Evolutionary conservation across 805 yeast species (phyloP), one percentile per base, ranked within the genome.

Genomic region (Wickerhamomyces bovis): DNA sequence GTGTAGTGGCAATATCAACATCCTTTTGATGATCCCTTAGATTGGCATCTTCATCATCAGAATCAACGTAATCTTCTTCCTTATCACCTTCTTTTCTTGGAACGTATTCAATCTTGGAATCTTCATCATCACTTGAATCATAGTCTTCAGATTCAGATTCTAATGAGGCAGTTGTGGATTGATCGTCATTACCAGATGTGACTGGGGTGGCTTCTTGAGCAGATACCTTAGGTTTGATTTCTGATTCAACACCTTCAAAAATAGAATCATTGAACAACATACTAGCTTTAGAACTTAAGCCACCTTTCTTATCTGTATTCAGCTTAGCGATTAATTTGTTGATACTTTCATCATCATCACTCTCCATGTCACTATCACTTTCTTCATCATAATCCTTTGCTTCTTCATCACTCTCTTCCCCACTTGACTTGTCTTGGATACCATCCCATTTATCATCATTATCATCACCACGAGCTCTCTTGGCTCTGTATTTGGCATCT

Each of bases 1-100:
- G 95, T 1, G 85, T 95, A 2, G 97, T 89, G 18, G 94, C 95
- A 50, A 90, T 71, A 53, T 88, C 96, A 43, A 88, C 81, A 50
- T 80, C 84, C 44, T 78, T 73, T 48, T 77, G 70, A 53, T 85
- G 87, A 23, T 65, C 69, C 58, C 68, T 71, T 52, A 66, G 70
- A 49, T 58, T 69, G 45, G 57, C 63, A 61, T 80, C 59, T 38
- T 55, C 85, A 44, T 73, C 80, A 30, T 79, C 85, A 3, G 78
- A 72, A 53, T 76, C 80, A 48, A 66, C 64, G 47, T 72, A 79
- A 12, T 61, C 67, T 4, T 58, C 76, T 10, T 60, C 66, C 19
- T 53, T 62, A 22, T 55, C 56, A 23, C 67, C 64, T 35, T 66
- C 67, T 22, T 67, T 66, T 53, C 74, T 71, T 6, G 72, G 57